Conservation (phyloP, 208 protist genomes). For the Trypanosoma mega region DNA sequence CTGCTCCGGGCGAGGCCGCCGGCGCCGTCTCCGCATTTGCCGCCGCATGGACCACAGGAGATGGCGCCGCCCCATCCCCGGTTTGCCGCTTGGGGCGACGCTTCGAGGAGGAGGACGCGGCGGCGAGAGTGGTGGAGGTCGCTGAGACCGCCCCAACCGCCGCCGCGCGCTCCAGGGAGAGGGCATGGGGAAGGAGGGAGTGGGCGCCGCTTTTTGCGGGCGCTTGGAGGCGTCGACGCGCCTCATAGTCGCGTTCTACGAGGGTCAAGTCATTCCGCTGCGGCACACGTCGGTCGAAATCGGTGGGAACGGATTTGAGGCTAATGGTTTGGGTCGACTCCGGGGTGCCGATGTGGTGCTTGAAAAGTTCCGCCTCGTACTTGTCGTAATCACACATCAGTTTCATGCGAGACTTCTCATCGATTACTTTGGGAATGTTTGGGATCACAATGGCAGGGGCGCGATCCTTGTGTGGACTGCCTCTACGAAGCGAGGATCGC, state of each 20-base stretch:
- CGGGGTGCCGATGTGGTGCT: slow-evolving; percentile 74
- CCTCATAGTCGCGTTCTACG: slow-evolving; percentile 65
- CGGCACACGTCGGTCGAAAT: slow-evolving; percentile 77
- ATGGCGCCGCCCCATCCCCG: too few relatives aligned
- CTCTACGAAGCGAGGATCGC: slow-evolving; percentile 14
- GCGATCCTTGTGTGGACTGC: slow-evolving; percentile 19
- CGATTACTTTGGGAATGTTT: slow-evolving; percentile 82
- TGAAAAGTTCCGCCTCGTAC: slow-evolving; percentile 84
- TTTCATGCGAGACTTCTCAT: slow-evolving; percentile 72
- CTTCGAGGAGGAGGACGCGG: not conserved
- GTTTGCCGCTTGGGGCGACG: too few relatives aligned
- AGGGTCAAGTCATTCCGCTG: slow-evolving; percentile 49
- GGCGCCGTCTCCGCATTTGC: not conserved
- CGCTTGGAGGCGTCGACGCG: slow-evolving; percentile 21
- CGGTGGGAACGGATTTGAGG: slow-evolving; percentile 46
- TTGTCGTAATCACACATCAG: slow-evolving; percentile 88
- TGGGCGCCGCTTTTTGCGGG: too few relatives aligned
- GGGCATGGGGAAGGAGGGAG: not conserved
- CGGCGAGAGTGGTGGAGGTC: not conserved
- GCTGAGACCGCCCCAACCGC: not conserved
- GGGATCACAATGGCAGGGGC: slow-evolving; percentile 54
- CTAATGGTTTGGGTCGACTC: slow-evolving; percentile 74
- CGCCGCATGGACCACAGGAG: too few relatives aligned
- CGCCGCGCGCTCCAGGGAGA: not conserved
- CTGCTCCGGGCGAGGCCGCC: not conserved